Percentiles rank a stretch among this genome's conserved stretches.
Conservation (phyloP, 2,329 filamentous ascomycete genomes). For the Macroventuria anomochaeta region DNA sequence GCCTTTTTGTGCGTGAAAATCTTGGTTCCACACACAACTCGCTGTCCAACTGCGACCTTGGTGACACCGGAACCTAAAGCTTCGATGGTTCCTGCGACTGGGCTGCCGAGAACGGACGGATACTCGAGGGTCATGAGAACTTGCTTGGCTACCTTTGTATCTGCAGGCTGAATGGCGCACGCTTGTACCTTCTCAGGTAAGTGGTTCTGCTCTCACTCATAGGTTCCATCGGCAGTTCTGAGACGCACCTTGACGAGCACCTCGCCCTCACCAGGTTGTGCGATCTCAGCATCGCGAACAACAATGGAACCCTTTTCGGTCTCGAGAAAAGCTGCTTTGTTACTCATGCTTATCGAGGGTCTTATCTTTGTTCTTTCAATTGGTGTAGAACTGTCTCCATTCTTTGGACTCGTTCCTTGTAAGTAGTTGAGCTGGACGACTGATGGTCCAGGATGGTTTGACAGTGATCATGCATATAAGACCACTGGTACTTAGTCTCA, state of each 20-base stretch:
- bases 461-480: neutral
- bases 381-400: no score
- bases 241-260: constrained; percentile 25
- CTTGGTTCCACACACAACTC: constrained; percentile 36
- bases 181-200: constrained; percentile 20
- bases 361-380: no score
- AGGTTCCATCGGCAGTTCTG: no score
- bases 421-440: no score
- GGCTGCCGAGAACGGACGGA: constrained; percentile 36
- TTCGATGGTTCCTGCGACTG: constrained; percentile 41
- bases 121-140: constrained; percentile 32
- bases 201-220: no score
- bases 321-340: constrained; percentile 29
- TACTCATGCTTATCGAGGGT: constrained; percentile 24
- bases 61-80: constrained; percentile 40
- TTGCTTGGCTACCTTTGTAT: constrained; percentile 33
- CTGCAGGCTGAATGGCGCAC: constrained; percentile 37
- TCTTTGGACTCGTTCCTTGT: no score
- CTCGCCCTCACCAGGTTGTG: constrained; percentile 24
- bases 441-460: neutral
- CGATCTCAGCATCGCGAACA: constrained; percentile 25
- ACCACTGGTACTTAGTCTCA: no score
- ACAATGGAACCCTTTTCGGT: constrained; percentile 19
- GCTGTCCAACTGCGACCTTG: constrained; percentile 43
- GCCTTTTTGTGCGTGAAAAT: constrained; percentile 27